Evolutionary conservation across 805 yeast genomes (phyloP).

Genomic region (Lipomyces oligophaga): DNA sequence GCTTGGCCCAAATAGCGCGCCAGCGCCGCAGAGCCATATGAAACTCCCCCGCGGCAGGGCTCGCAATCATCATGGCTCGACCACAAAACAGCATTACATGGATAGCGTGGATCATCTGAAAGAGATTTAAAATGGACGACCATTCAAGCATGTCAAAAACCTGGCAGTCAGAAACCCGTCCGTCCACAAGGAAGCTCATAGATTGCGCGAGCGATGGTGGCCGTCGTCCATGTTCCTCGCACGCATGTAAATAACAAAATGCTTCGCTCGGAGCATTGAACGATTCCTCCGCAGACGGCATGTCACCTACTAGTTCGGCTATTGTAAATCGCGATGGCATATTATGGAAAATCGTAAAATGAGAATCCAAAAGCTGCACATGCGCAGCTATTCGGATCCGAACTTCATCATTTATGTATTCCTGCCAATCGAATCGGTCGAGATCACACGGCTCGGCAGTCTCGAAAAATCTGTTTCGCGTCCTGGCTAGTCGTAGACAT

Average conservation of each 20-base stretch:
- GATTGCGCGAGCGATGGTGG: slow-evolving; percentile 4
- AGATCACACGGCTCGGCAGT: not conserved
- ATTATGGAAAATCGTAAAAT: slow-evolving; percentile 11
- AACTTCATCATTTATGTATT: slow-evolving; percentile 1
- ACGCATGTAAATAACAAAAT: not conserved
- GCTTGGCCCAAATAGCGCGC: slow-evolving; percentile 1
- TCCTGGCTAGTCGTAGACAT: not conserved
- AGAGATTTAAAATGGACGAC: slow-evolving; percentile 1
- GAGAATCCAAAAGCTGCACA: slow-evolving; percentile 3
- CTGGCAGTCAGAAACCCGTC: not conserved
- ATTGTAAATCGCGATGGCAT: slow-evolving; percentile 4
- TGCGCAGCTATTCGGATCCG: not conserved
- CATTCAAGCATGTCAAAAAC: not conserved
- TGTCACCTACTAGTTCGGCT: slow-evolving; percentile 5
- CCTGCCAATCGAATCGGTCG: slow-evolving; percentile 3
- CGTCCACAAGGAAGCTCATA: not conserved
- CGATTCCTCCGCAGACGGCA: slow-evolving; percentile 6
- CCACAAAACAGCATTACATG: slow-evolving; percentile 1
- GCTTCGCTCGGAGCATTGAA: slow-evolving; percentile 8
- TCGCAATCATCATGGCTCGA: not conserved
- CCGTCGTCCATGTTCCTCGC: not conserved
- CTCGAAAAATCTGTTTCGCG: not conserved
- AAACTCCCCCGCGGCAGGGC: not conserved
- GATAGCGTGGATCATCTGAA: slow-evolving; percentile 1
- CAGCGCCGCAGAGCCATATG: slow-evolving; percentile 6